Conservation (phyloP, 768 basidiomycete genomes). For the Coprinellus micaceus region DNA sequence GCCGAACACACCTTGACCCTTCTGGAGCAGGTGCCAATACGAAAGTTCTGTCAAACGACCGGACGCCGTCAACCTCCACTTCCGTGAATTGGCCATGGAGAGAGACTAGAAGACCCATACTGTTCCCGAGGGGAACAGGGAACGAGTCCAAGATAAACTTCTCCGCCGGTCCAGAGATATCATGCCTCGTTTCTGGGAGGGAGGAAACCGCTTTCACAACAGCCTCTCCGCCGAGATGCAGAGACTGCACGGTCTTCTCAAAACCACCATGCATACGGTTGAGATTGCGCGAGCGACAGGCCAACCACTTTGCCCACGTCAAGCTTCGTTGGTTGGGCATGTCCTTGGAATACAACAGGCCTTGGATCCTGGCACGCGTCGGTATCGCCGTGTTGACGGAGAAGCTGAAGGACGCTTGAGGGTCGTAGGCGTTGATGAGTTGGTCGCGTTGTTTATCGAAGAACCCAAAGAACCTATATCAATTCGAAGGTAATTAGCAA, state of each 20-base stretch:
- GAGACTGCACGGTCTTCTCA: conserved; percentile 57
- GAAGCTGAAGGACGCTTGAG: conserved; percentile 87
- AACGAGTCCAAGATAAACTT: conserved; percentile 89
- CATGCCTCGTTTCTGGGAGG: conserved; percentile 80
- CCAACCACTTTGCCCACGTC: conserved; percentile 72
- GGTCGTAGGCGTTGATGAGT: conserved; percentile 73
- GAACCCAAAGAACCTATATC: conserved; percentile 70
- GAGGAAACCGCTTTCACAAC: conserved; percentile 55
- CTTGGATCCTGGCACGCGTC: conserved; percentile 68
- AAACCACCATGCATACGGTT: conserved; percentile 57
- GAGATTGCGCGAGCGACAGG: conserved; percentile 73
- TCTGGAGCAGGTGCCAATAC: conserved; percentile 77
- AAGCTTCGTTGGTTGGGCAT: conserved; percentile 83
- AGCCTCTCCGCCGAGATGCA: conserved; percentile 70
- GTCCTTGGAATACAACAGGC: conserved; percentile 55
- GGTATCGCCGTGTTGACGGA: conserved; percentile 83
- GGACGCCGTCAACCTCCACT: conserved; percentile 59
- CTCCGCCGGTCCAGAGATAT: conserved; percentile 69
- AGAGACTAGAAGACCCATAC: conserved; percentile 62
- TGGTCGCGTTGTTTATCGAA: conserved; percentile 75
- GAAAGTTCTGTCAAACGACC: conserved; percentile 93
- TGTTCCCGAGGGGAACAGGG: conserved; percentile 61
- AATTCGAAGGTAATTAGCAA: conserved; percentile 10
- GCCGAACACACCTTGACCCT: conserved; percentile 70
- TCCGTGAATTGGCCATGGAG: conserved; percentile 92